A percentile compares a stretch with the other conserved stretches of the same genome.
phyloP scores from a whole-genome alignment of 305 asterid genomes.

The Lippia alba region DNA sequence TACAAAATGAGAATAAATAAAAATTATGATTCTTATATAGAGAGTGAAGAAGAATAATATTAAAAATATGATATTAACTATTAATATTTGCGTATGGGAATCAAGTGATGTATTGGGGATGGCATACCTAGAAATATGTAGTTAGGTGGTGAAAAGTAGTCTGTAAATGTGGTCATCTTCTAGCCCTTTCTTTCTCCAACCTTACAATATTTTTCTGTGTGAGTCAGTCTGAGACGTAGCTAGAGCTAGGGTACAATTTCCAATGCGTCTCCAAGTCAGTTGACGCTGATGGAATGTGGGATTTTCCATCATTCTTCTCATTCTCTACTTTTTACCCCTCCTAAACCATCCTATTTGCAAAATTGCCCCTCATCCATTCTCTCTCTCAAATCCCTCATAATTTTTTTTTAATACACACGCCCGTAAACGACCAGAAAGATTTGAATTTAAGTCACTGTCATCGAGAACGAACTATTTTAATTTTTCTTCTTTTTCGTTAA shows the following conservation, averaged over 20 bases:
- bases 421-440: too few relatives aligned
- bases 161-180: conserved; percentile 31
- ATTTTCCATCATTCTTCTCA: conserved; percentile 40
- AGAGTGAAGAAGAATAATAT: too few relatives aligned
- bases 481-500: too few relatives aligned
- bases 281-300: conserved; percentile 45
- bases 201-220: conserved; percentile 26
- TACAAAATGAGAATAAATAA: too few relatives aligned
- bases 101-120: too few relatives aligned
- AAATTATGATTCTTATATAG: too few relatives aligned
- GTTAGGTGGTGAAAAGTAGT: conserved; percentile 30
- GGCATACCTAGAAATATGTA: too few relatives aligned
- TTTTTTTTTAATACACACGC: too few relatives aligned
- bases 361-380: background rate
- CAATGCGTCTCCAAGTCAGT: conserved; percentile 41
- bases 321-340: conserved; percentile 25
- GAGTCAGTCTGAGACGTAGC: conserved; percentile 22
- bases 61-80: too few relatives aligned
- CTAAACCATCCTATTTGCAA: background rate
- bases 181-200: conserved; percentile 31
- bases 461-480: too few relatives aligned
- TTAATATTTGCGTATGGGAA: too few relatives aligned
- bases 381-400: background rate
- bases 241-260: conserved; percentile 35
- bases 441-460: too few relatives aligned